Evolutionary conservation across 257 asterid species (phyloP).

Genomic region (Echium plantagineum): DNA sequence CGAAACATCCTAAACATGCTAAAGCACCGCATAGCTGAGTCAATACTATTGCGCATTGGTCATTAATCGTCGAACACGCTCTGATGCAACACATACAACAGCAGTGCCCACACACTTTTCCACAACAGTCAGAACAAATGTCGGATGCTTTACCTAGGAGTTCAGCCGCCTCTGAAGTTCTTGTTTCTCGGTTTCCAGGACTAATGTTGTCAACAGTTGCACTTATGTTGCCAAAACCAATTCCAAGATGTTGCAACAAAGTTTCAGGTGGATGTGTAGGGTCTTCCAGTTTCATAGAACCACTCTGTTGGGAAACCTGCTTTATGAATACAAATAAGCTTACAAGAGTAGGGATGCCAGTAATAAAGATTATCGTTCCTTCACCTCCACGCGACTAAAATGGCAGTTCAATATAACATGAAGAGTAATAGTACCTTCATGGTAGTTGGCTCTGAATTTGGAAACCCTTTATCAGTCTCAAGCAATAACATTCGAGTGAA

Average conservation of each 20-base stretch:
- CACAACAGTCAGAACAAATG: conserved; percentile 72
- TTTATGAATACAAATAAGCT: neutral
- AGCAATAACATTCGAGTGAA: conserved; percentile 49
- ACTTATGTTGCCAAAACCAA: conserved; percentile 60
- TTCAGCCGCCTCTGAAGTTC: conserved; percentile 47
- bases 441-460: conserved; percentile 21
- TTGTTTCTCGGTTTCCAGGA: conserved; percentile 34
- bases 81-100: conserved; percentile 81
- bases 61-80: conserved; percentile 49
- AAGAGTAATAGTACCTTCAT: conserved; percentile 7
- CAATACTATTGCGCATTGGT: conserved; percentile 53
- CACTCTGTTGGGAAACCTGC: conserved; percentile 30
- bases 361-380: too few relatives aligned
- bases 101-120: conserved; percentile 43
- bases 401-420: neutral
- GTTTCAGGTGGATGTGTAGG: conserved; percentile 22
- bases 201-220: conserved; percentile 64
- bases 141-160: conserved; percentile 40
- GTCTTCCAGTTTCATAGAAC: conserved; percentile 30
- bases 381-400: too few relatives aligned
- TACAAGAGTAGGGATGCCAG: neutral
- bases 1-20: conserved; percentile 68
- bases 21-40: conserved; percentile 56
- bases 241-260: conserved; percentile 24
- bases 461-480: conserved; percentile 32